Base-by-base conservation (phyloP, 768 basidiomycete species). In the Termitomyces sp. region DNA sequence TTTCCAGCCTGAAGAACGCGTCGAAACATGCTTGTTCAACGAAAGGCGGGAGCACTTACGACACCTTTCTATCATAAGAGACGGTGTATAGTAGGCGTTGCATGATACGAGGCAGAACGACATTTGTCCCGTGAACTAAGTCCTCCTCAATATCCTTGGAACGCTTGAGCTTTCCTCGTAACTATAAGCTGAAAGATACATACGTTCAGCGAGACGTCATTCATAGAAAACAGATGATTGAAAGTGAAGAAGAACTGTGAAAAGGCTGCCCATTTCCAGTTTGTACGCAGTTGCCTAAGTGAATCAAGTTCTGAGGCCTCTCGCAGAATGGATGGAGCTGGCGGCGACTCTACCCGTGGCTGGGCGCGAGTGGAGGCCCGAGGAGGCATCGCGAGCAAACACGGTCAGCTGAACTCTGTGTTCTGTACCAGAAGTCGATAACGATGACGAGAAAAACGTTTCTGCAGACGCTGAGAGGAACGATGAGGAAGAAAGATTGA, bases 181-280 rank as follows among this genome's bases (percentile, higher is more conserved):
- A 48, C 24, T 45, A 30, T 48, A 55, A 58, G 54, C 50, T 51
- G 40, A 55, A 53, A 42, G 54, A 45, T 51, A 68, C 78, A 59
- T 66, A 90, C 90, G 55, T 71, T 66, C 40, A 90, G 71, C 42
- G 88, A 76, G 58, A 93, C 80, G 64, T 90, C 88, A 43, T 79
- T 71, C 74, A 88, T 77, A 38, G 83, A 76, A 60, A 95, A 81
- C 54, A 94, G 76, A 48, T 80, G 79, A 46, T 80, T 77, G 72
- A 95, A 96, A 26, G 88, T 92, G 68, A 80, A 87, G 72, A 91
- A 87, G 78, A 96, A 95, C 68, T 95, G 92, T 70, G 82, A 81
- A 70, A 94, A 88, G 24, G 87, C 88, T 5, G 93, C 93, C 92
- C 92, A 96, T 77, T 89, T 86, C 91, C 91, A 95, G 60, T 92